Evolutionary conservation across 192 early-diverging fungal species (phyloP).

Genomic region (Coemansia sp.): DNA sequence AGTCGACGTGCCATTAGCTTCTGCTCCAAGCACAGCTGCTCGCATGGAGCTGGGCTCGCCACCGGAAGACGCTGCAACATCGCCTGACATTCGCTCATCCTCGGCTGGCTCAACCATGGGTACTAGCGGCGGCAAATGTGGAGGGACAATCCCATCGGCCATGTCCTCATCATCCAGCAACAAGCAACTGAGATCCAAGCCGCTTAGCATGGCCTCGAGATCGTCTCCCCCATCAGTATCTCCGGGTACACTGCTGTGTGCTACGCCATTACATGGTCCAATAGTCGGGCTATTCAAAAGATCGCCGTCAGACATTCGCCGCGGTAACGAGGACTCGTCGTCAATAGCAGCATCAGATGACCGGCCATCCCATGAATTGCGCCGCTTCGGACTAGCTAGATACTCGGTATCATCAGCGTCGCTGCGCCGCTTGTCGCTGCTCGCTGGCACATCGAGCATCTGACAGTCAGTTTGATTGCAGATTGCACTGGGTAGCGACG

Average conservation of each 20-base stretch:
- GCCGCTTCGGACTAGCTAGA: not conserved
- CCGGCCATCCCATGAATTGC: slow-evolving; percentile 17
- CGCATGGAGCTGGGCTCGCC: not conserved
- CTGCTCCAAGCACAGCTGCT: not conserved
- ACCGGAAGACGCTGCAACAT: not conserved
- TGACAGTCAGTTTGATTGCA: not conserved
- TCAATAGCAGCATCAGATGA: not conserved
- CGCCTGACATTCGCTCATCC: not conserved
- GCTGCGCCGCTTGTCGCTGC: not conserved
- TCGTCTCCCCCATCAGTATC: slow-evolving; percentile 11
- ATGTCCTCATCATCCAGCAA: slow-evolving; percentile 23
- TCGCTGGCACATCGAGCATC: not conserved
- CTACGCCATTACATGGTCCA: not conserved
- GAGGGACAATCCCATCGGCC: slow-evolving; percentile 28
- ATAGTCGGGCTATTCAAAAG: not conserved
- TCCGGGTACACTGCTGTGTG: not conserved
- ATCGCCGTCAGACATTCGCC: slow-evolving; percentile 7
- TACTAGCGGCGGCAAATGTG: slow-evolving; percentile 43
- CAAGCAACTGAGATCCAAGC: slow-evolving; percentile 30
- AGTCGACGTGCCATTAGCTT: not conserved
- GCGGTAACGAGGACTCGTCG: not conserved
- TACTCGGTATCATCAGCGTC: not conserved
- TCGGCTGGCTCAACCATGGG: slow-evolving; percentile 13
- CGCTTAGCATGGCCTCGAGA: slow-evolving; percentile 29
- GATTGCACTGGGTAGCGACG: not conserved